Base-by-base conservation (phyloP, 2,329 filamentous ascomycete species). In the Coniochaeta sp. region DNA sequence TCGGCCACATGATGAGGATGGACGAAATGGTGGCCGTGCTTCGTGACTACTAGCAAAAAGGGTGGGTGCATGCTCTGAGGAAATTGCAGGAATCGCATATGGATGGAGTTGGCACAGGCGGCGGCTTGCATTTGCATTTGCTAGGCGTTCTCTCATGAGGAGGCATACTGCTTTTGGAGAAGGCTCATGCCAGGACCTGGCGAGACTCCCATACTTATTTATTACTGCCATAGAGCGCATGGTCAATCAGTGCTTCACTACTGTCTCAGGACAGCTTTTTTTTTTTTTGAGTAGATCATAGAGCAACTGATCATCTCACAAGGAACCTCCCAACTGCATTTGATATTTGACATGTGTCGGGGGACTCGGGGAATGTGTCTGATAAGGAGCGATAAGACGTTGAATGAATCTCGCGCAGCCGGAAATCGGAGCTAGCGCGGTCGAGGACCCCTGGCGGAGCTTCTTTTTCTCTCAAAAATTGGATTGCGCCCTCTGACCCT, bases 21-120 rank as follows among this genome's bases (percentile, higher is more conserved):
- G 94, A 99, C 69, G 87, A 94, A 50, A 75, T 96, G 58, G 85
- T 97, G 46, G 86, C 86, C 24, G 79, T 94, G 12, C 78, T 97
- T 59, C 78, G 88, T 56, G 94, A 99, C 65, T 91, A 81, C 60
- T 90, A 65, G 45, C 22, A 32, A 22, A 32, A 22, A 31, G 45
- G 14, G n/a, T 20, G 4, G 45, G 12, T 42, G 35, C 35, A 22
- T 24, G 18, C 9, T 42, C 18, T 42, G 26, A 18, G 18, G 38
- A 42, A 42, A 26, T 24, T 42, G 38, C 38, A 42, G 7, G 38
- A 42, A 26, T 24, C 18, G 38, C 38, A 42, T 42, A 18, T 42
- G 38, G 38, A 42, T 22, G 38, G 38, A 24, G 38, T 42, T 42
- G 38, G 38, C 18, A 24, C 18, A 14, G 3, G 33, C 16, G 33